Conservation (phyloP, 257 asterid species). For the Mitragyna speciosa region DNA sequence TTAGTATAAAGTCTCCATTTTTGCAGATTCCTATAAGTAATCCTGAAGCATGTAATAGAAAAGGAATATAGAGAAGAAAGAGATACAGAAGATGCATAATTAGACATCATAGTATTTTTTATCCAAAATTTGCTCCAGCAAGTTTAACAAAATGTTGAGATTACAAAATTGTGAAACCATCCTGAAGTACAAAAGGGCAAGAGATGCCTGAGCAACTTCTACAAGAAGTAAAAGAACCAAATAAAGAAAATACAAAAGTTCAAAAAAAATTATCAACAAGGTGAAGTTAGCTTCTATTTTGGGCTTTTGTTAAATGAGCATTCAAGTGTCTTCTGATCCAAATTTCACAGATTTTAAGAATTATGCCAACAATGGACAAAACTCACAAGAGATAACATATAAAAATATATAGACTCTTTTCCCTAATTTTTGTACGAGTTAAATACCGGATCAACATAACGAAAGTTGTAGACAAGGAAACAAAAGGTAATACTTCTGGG, state of each 20-base stretch:
- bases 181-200: not conserved
- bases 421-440: not conserved
- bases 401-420: not conserved
- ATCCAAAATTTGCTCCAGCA: slow-evolving; percentile 1
- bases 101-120: not conserved
- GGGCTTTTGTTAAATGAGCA: not conserved
- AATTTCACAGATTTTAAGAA: not conserved
- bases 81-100: not conserved
- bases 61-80: no score
- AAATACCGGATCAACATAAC: not conserved
- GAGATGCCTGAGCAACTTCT: not conserved
- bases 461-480: not conserved
- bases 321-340: not conserved
- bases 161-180: not conserved
- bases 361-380: no score
- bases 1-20: not conserved
- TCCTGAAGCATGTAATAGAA: not conserved
- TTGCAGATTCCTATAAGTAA: not conserved
- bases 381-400: not conserved
- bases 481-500: not conserved
- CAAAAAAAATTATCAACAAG: not conserved
- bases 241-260: not conserved
- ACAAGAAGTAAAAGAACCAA: not conserved
- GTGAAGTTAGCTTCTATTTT: not conserved
- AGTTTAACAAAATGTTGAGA: not conserved